Conservation (phyloP, 371 early-diverging fungal species). For the Lichtheimia ornata region DNA sequence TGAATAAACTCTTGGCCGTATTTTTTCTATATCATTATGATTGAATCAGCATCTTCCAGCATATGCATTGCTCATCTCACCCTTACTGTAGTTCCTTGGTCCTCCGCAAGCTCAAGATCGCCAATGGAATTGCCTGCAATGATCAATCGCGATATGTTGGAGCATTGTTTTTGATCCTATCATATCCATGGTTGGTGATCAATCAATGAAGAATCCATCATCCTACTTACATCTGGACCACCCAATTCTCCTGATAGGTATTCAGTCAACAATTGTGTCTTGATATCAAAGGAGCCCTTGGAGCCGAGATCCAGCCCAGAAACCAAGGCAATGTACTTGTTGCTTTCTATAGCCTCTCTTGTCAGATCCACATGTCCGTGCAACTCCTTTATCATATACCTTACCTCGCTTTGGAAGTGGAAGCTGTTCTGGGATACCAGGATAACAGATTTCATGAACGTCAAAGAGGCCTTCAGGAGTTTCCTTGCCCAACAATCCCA, state of each 20-base stretch:
- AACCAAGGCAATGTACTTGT: conserved; percentile 75
- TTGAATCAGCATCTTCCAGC: background rate
- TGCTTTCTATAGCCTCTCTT: conserved; percentile 24
- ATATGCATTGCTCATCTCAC: background rate
- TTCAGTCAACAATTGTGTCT: conserved; percentile 74
- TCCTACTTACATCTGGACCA: conserved; percentile 33
- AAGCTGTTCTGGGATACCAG: conserved; percentile 64
- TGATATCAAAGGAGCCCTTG: conserved; percentile 45
- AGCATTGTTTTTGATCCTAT: conserved; percentile 52
- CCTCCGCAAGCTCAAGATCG: conserved; percentile 32
- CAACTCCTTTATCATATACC: background rate
- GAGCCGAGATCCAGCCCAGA: conserved; percentile 77
- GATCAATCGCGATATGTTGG: conserved; percentile 65
- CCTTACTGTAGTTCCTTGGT: background rate
- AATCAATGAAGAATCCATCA: background rate
- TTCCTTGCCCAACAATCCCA: conserved; percentile 80
- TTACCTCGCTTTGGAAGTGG: conserved; percentile 3
- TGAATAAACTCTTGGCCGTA: conserved; percentile 55
- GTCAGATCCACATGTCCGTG: background rate
- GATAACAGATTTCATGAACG: conserved; percentile 79
- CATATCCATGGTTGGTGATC: background rate
- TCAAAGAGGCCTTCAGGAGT: conserved; percentile 74
- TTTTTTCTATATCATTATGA: conserved; percentile 36
- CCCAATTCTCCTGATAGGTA: conserved; percentile 82
- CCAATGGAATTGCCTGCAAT: conserved; percentile 79